These are phyloP conservation scores for Paramecium primaurelia DNA, from an alignment of 73 alveolate genomes.

Conservation along the genomic window DNA sequence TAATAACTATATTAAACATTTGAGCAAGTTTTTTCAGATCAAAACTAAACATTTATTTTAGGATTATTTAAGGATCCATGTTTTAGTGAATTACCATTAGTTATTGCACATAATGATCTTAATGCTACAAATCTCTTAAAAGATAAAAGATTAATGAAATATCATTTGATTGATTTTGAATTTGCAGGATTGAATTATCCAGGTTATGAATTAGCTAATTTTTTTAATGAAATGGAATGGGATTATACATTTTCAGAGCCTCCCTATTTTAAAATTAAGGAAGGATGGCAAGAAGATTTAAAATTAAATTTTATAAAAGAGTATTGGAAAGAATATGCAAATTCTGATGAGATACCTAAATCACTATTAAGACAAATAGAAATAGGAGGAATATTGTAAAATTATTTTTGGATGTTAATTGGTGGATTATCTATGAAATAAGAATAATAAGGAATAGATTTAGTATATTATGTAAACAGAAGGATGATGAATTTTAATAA, in stretches of 20 bases:
- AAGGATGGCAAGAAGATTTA: not conserved
- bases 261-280: not conserved
- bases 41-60: not conserved
- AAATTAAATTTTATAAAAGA: not conserved
- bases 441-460: not conserved
- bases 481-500: not conserved
- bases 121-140: not conserved
- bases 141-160: not conserved
- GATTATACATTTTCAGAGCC: constrained; percentile 8
- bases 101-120: constrained; percentile 28
- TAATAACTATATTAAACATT: not conserved
- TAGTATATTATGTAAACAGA: not conserved
- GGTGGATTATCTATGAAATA: not conserved
- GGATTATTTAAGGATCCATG: not conserved
- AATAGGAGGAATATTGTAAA: constrained; percentile 16
- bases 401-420: constrained; percentile 36
- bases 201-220: constrained; percentile 43
- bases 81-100: not conserved
- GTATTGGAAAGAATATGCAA: constrained; percentile 1
- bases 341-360: not conserved
- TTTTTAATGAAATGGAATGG: constrained; percentile 44
- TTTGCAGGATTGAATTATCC: constrained; percentile 43
- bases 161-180: constrained; percentile 36
- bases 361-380: not conserved
- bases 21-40: not conserved